Conservation (phyloP, 371 early-diverging fungal species). For the Rhizopus delemar region DNA sequence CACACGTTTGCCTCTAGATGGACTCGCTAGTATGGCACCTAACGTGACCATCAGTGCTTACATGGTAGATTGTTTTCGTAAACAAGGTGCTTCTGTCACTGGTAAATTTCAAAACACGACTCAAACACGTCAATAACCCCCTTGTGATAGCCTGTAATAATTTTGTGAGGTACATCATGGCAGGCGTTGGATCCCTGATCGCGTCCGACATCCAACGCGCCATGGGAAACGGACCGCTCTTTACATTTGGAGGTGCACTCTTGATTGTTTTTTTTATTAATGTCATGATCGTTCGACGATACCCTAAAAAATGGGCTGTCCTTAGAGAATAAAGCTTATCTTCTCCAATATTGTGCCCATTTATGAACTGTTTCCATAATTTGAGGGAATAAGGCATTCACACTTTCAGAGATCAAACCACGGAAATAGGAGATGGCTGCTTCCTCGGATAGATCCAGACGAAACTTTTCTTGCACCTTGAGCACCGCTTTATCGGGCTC, state of each 20-base stretch:
- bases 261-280: conserved; percentile 14
- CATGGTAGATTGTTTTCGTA: conserved; percentile 46
- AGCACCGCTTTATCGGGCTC: conserved; percentile 96
- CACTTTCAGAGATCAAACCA: conserved; percentile 87
- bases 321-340: conserved; percentile 4
- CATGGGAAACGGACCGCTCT: conserved; percentile 34
- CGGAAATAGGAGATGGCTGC: conserved; percentile 94
- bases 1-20: conserved; percentile 22
- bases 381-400: conserved; percentile 95
- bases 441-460: conserved; percentile 90
- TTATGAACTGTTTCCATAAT: conserved; percentile 96
- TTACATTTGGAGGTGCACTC: conserved; percentile 31
- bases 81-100: conserved; percentile 46
- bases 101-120: conserved; percentile 16
- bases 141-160: conserved; percentile 43
- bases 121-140: background rate
- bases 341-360: conserved; percentile 88
- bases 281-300: conserved; percentile 21
- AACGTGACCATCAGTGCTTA: conserved; percentile 43
- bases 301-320: conserved; percentile 26
- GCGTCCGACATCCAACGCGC: conserved; percentile 34
- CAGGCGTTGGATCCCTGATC: conserved; percentile 44
- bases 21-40: conserved; percentile 36
- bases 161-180: conserved; percentile 40
- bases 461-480: conserved; percentile 94